Conservation (phyloP, 23 red algal species). For the Pyropia haitanensis region DNA sequence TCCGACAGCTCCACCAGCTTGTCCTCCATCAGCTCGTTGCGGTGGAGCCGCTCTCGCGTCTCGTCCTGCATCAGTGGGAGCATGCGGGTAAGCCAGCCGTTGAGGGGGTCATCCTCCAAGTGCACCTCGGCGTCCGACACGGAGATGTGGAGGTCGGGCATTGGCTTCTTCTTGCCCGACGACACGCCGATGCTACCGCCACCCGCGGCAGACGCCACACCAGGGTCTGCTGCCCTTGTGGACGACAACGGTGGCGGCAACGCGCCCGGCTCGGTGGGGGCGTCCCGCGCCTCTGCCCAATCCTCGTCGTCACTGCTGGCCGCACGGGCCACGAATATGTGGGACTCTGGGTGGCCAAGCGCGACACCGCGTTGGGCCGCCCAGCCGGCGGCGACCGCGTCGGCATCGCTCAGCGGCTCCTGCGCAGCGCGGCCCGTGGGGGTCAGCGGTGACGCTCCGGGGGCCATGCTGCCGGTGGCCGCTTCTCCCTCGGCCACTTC, state of each 20-base stretch:
- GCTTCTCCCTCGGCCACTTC: not conserved
- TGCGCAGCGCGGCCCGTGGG: not conserved
- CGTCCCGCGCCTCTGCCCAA: not conserved
- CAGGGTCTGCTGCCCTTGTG: no score
- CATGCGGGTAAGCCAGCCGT: slow-evolving; percentile 32
- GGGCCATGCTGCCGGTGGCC: not conserved
- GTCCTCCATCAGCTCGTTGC: slow-evolving; percentile 30
- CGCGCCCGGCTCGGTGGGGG: no score
- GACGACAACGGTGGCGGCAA: no score
- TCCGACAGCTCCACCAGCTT: slow-evolving; percentile 23
- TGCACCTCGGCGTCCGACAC: slow-evolving; percentile 30
- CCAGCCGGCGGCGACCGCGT: not conserved
- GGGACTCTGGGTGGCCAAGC: not conserved
- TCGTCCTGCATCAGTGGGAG: slow-evolving; percentile 66
- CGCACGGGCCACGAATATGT: slow-evolving; percentile 5
- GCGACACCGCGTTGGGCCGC: not conserved
- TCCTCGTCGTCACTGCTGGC: slow-evolving; percentile 3
- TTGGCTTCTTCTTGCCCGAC: slow-evolving; percentile 8
- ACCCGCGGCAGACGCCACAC: no score
- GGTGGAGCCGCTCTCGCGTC: slow-evolving; percentile 35
- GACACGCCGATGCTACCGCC: not conserved
- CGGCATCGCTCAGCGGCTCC: not conserved
- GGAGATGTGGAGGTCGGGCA: slow-evolving; percentile 38
- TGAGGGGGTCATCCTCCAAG: slow-evolving; percentile 58
- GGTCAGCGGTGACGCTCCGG: not conserved